Evolutionary conservation across 495 filamentous ascomycete genomes (phyloP).

Genomic region (Oleoguttula mirabilis): DNA sequence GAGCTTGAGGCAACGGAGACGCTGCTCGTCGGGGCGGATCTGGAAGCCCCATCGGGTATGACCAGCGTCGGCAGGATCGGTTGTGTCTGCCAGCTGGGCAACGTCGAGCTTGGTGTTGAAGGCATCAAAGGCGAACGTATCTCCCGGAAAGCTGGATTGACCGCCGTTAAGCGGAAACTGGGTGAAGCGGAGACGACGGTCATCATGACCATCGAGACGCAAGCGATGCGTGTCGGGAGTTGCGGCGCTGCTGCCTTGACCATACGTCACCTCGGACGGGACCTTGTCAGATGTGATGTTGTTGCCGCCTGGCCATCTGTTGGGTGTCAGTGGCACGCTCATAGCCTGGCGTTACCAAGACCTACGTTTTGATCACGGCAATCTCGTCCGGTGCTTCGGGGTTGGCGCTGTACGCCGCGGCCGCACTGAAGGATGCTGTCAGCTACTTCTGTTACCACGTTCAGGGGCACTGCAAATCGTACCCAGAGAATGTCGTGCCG

Average conservation of each 20-base stretch:
- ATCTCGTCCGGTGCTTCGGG: conserved; percentile 59
- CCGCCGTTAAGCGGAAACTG: not conserved
- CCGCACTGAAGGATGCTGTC: conserved; percentile 36
- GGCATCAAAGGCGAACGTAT: not conserved
- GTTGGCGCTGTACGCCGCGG: conserved; percentile 51
- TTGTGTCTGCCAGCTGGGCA: not conserved
- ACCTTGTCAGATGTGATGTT: conserved; percentile 37
- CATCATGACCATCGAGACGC: no score
- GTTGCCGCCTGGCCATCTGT: conserved; percentile 50
- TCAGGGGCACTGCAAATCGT: conserved; percentile 19
- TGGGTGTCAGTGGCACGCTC: conserved; percentile 1
- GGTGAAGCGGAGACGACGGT: no score
- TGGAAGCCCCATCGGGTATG: conserved; percentile 38
- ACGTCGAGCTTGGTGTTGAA: not conserved
- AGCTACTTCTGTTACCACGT: not conserved
- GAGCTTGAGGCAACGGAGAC: conserved; percentile 46
- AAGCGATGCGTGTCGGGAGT: no score
- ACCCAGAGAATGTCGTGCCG: conserved; percentile 61
- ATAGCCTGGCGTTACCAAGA: no score
- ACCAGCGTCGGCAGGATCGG: not conserved
- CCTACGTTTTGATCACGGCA: conserved; percentile 31
- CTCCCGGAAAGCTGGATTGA: not conserved
- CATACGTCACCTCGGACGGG: conserved; percentile 31
- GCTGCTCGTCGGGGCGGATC: conserved; percentile 31
- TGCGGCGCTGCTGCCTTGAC: conserved; percentile 2